Conservation (phyloP, 2,329 filamentous ascomycete genomes). For the Emmonsiellopsis sp. region DNA sequence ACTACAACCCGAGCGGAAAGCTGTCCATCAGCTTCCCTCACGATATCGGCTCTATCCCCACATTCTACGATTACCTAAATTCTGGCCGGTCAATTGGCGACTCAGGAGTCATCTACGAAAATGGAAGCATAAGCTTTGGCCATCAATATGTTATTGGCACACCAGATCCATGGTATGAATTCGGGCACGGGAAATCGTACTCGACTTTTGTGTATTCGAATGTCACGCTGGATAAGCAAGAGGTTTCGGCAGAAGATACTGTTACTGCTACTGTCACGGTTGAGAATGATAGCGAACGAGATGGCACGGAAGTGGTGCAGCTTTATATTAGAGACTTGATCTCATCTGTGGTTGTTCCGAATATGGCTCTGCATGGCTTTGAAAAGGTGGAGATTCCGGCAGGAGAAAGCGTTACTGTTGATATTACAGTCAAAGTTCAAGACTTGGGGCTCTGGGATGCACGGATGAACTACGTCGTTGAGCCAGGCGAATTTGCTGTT, state of each 20-base stretch:
- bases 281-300: slow-evolving; percentile 48
- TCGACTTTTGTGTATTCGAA: slow-evolving; percentile 53
- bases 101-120: slow-evolving; percentile 44
- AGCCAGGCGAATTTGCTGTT: slow-evolving; percentile 59
- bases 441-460: slow-evolving; percentile 49
- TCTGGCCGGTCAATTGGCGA: slow-evolving; percentile 49
- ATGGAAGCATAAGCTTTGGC: slow-evolving; percentile 56
- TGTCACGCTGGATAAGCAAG: slow-evolving; percentile 29
- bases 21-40: slow-evolving; percentile 59
- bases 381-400: slow-evolving; percentile 54
- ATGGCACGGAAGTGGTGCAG: slow-evolving; percentile 60
- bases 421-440: slow-evolving; percentile 42
- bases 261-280: slow-evolving; percentile 53
- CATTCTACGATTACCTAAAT: slow-evolving; percentile 66
- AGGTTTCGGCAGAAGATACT: slow-evolving; percentile 44
- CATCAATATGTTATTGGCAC: slow-evolving; percentile 56
- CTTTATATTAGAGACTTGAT: slow-evolving; percentile 57
- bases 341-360: slow-evolving; percentile 55
- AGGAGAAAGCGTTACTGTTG: slow-evolving; percentile 48
- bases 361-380: slow-evolving; percentile 57
- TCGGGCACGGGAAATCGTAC: slow-evolving; percentile 60
- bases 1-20: slow-evolving; percentile 57
- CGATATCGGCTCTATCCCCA: slow-evolving; percentile 56
- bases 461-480: slow-evolving; percentile 63
- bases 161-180: slow-evolving; percentile 54